phyloP scores from a whole-genome alignment of 2,329 filamentous ascomycete species.

The Rutstroemia sp. region DNA sequence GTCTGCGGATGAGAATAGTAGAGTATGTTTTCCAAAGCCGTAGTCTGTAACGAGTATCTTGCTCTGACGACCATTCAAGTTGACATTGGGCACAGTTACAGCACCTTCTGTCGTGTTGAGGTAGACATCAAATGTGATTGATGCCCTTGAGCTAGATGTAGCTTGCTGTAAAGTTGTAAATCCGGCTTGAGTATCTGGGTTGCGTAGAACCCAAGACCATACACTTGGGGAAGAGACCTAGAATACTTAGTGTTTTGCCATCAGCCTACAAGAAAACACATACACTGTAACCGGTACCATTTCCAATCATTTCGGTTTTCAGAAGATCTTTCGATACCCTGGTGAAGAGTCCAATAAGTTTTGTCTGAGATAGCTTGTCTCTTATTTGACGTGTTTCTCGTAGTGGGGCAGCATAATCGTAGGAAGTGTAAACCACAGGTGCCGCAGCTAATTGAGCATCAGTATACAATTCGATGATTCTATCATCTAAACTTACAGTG shows the following conservation, averaged over 20 bases:
- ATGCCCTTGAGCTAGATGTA: conserved; percentile 36
- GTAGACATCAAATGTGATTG: conserved; percentile 39
- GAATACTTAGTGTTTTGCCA: background rate
- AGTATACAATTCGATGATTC: too few species aligned
- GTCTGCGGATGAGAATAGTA: conserved; percentile 45
- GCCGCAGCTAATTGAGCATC: conserved; percentile 30
- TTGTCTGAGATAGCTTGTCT: conserved; percentile 46
- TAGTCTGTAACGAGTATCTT: conserved; percentile 50
- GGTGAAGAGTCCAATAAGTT: conserved; percentile 47
- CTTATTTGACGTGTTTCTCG: conserved; percentile 46
- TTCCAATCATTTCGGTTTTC: conserved; percentile 46
- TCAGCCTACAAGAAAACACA: conserved; percentile 1
- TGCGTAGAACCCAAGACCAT: conserved; percentile 45
- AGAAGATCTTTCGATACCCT: conserved; percentile 42
- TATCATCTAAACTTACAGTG: conserved; percentile 31
- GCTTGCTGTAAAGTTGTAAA: conserved; percentile 45
- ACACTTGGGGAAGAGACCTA: conserved; percentile 32
- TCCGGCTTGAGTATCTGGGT: conserved; percentile 38
- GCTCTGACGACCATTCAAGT: conserved; percentile 43
- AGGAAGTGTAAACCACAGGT: conserved; percentile 41
- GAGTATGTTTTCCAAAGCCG: conserved; percentile 36
- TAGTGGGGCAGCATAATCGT: conserved; percentile 41
- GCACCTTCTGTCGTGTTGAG: conserved; percentile 40
- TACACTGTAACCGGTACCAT: conserved; percentile 42
- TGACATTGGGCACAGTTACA: conserved; percentile 38